These are phyloP conservation scores for Ocimum tenuiflorum DNA, from an alignment of 257 asterid species.

Conservation along the genomic window DNA sequence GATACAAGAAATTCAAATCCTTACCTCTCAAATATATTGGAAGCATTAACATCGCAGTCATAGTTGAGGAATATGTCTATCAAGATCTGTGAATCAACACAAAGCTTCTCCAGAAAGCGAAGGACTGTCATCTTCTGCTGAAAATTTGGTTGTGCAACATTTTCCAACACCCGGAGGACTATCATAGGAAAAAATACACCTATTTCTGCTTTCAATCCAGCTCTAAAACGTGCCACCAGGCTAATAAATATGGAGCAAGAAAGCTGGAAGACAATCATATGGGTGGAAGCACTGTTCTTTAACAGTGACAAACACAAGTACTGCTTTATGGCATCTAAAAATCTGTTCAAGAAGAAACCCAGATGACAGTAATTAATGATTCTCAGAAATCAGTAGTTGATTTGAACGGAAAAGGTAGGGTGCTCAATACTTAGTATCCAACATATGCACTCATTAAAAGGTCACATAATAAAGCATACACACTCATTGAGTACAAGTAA, in stretches of 20 bases:
- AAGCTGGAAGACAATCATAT: slow-evolving; percentile 93
- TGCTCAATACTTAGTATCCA: background rate
- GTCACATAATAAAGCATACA: background rate
- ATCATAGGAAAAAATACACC: slow-evolving; percentile 99
- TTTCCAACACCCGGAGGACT: slow-evolving; percentile 85
- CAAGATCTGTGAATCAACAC: slow-evolving; percentile 86
- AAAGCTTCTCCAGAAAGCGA: slow-evolving; percentile 85
- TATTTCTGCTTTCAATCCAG: slow-evolving; percentile 93
- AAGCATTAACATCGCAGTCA: slow-evolving; percentile 98
- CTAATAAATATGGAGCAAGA: slow-evolving; percentile 98
- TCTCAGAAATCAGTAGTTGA: slow-evolving; percentile 10
- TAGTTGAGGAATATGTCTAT: slow-evolving; percentile 96
- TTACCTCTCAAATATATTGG: slow-evolving; percentile 98
- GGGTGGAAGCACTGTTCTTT: slow-evolving; percentile 96
- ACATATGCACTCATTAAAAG: too few relatives aligned
- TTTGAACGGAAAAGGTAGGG: background rate
- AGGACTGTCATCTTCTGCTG: slow-evolving; percentile 99
- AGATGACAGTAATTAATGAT: slow-evolving; percentile 11
- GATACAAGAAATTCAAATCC: slow-evolving; percentile 15
- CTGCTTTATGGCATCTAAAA: slow-evolving; percentile 95
- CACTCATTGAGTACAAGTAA: background rate
- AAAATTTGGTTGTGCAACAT: slow-evolving; percentile 91
- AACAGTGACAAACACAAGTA: slow-evolving; percentile 85
- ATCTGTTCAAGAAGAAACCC: slow-evolving; percentile 47
- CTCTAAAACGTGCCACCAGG: slow-evolving; percentile 91